Conservation (phyloP, 106 monocot genomes). For the Amphibolis antarctica region DNA sequence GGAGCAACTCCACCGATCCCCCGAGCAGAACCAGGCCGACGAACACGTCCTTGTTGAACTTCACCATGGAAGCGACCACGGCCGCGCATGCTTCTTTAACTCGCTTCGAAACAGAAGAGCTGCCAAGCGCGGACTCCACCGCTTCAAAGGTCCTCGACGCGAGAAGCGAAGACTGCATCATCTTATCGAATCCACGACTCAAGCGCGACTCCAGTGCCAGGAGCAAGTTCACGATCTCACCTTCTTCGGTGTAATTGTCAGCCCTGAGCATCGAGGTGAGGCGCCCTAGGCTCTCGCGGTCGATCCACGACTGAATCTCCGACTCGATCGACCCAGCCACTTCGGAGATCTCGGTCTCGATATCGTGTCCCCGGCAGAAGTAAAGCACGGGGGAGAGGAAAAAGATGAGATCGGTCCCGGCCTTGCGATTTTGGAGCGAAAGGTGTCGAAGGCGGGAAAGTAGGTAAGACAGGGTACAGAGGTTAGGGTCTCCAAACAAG, state of each 20-base stretch:
- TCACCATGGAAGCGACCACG: constrained; percentile 42
- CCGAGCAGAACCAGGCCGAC: constrained; percentile 58
- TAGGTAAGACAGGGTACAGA: constrained; percentile 28
- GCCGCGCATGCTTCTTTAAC: constrained; percentile 40
- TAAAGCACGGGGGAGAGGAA: neutral
- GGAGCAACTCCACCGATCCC: constrained; percentile 20
- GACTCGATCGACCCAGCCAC: constrained; percentile 46
- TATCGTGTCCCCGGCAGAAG: neutral
- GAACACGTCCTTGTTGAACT: constrained; percentile 82
- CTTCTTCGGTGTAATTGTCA: neutral
- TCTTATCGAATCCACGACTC: constrained; percentile 38
- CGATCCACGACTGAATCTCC: constrained; percentile 73
- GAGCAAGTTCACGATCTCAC: constrained; percentile 11
- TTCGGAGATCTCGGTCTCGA: constrained; percentile 29
- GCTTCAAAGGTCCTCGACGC: constrained; percentile 31
- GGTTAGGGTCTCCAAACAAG: constrained; percentile 38
- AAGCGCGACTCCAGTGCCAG: constrained; percentile 29
- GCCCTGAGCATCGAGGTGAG: constrained; percentile 22
- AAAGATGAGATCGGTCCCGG: neutral
- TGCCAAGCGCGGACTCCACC: constrained; percentile 32
- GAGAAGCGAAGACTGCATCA: constrained; percentile 40
- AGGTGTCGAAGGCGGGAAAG: constrained; percentile 34
- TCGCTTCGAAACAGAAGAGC: constrained; percentile 13
- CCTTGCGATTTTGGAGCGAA: neutral
- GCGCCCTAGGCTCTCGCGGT: constrained; percentile 37